Percentiles rank a stretch among this genome's conserved stretches.
Evolutionary conservation across 345 rosid genomes (phyloP).

Genomic region (Trapa bicornis): DNA sequence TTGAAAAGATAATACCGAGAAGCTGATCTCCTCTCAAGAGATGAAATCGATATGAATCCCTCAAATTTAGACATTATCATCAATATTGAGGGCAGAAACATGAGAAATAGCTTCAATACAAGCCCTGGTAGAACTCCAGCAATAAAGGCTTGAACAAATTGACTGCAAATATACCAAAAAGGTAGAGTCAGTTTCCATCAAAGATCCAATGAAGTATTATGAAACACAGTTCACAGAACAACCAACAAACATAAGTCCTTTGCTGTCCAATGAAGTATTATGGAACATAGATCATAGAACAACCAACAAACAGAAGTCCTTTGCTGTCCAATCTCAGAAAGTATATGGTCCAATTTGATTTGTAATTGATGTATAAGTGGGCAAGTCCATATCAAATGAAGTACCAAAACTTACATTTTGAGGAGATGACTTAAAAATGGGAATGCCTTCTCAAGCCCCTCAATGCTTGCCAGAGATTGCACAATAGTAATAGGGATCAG

Average conservation of each 20-base stretch:
- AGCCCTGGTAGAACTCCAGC: slow-evolving; percentile 86
- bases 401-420: slow-evolving; percentile 41
- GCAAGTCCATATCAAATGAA: slow-evolving; percentile 1
- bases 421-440: slow-evolving; percentile 56
- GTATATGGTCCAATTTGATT: not conserved
- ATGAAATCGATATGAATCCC: slow-evolving; percentile 68
- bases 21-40: slow-evolving; percentile 84
- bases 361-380: not conserved
- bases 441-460: slow-evolving; percentile 58
- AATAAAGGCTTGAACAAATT: slow-evolving; percentile 50
- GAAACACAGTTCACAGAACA: not conserved
- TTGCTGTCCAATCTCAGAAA: not conserved
- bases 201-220: not conserved
- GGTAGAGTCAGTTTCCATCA: not conserved
- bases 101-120: slow-evolving; percentile 85
- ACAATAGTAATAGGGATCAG: slow-evolving; percentile 84
- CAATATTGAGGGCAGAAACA: slow-evolving; percentile 75
- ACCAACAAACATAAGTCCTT: not conserved
- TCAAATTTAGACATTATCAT: slow-evolving; percentile 97
- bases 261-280: not conserved
- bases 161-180: slow-evolving; percentile 26
- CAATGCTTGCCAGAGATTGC: slow-evolving; percentile 82
- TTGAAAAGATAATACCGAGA: slow-evolving; percentile 71
- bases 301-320: not conserved
- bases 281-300: not conserved